phyloP scores from a whole-genome alignment of 305 asterid genomes.

The Fraxinus velutina region DNA sequence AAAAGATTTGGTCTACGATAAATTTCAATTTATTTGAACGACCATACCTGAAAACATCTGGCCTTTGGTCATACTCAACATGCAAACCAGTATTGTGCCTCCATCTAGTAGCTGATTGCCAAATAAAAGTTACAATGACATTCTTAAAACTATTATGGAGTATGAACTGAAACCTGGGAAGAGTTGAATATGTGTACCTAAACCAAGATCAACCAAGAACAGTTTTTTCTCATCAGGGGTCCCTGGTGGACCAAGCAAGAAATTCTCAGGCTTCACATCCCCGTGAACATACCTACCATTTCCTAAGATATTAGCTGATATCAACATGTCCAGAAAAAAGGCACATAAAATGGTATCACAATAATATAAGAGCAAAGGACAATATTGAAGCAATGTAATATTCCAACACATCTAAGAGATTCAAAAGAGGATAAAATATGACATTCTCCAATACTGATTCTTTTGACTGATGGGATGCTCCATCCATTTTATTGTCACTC shows the following conservation, averaged over 20 bases:
- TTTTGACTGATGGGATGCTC: not conserved
- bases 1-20: not conserved
- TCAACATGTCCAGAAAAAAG: not conserved
- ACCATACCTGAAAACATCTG: slow-evolving; percentile 73
- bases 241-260: slow-evolving; percentile 76
- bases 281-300: slow-evolving; percentile 74
- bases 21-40: slow-evolving; percentile 1
- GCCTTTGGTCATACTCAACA: slow-evolving; percentile 84
- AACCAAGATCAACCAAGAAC: slow-evolving; percentile 84
- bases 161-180: slow-evolving; percentile 12
- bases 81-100: slow-evolving; percentile 55
- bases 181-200: slow-evolving; percentile 51
- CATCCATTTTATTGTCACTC: not conserved
- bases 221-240: slow-evolving; percentile 75
- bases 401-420: not conserved
- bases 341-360: not conserved
- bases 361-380: not conserved
- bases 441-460: not conserved
- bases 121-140: slow-evolving; percentile 17
- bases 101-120: slow-evolving; percentile 73
- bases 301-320: slow-evolving; percentile 18
- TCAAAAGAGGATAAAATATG: not conserved
- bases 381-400: not conserved
- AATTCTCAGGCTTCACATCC: slow-evolving; percentile 91
- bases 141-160: slow-evolving; percentile 12